These are phyloP conservation scores for Tricholoma hemisulphureum DNA, from an alignment of 768 basidiomycete genomes.

Conservation along the genomic window DNA sequence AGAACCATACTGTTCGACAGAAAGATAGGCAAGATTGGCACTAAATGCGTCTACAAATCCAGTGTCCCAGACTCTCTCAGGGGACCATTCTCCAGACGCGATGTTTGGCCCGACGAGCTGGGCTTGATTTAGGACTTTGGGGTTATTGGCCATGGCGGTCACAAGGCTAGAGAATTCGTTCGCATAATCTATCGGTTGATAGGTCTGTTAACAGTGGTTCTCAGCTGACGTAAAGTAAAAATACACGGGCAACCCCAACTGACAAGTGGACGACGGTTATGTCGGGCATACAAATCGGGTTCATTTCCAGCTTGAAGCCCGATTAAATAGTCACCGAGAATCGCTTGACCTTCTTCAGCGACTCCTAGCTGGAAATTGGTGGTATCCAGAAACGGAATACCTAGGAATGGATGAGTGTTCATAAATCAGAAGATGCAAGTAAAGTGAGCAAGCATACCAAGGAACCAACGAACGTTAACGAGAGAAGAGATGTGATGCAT, in stretches of 20 bases:
- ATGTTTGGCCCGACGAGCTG: slow-evolving; percentile 60
- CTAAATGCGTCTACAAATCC: slow-evolving; percentile 47
- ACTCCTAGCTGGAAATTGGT: slow-evolving; percentile 52
- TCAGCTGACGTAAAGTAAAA: neutral
- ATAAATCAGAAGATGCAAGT: neutral
- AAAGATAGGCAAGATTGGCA: slow-evolving; percentile 40
- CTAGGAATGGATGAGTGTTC: slow-evolving; percentile 7
- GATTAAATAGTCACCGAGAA: slow-evolving; percentile 65
- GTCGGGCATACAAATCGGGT: slow-evolving; percentile 46
- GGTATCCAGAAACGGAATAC: slow-evolving; percentile 69
- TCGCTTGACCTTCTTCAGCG: slow-evolving; percentile 58
- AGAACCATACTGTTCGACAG: slow-evolving; percentile 56
- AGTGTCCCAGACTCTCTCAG: slow-evolving; percentile 52
- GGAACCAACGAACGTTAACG: slow-evolving; percentile 65
- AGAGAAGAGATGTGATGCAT: slow-evolving; percentile 60
- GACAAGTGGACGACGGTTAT: neutral
- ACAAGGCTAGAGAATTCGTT: slow-evolving; percentile 52
- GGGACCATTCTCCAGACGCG: slow-evolving; percentile 51
- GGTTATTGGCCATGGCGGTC: slow-evolving; percentile 43
- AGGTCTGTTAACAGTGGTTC: slow-evolving; percentile 24
- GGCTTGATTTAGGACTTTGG: slow-evolving; percentile 32
- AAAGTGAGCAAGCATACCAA: slow-evolving; percentile 32
- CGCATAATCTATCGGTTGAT: slow-evolving; percentile 47
- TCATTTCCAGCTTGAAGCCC: slow-evolving; percentile 78
- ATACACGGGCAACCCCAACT: neutral